Evolutionary conservation across 345 rosid genomes (phyloP).

Genomic region (Clausena lansium): DNA sequence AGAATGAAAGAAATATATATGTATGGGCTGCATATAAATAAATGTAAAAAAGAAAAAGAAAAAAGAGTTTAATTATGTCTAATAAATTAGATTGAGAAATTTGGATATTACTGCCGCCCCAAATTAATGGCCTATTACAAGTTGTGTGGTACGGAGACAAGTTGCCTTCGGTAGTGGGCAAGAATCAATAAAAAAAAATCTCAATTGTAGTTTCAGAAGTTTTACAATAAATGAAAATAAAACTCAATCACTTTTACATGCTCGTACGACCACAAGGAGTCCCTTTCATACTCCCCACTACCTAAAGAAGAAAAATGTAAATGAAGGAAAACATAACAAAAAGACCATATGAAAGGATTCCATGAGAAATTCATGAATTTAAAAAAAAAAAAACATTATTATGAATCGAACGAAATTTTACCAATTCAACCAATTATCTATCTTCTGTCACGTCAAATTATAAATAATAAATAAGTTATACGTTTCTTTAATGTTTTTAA

Average conservation of each 20-base stretch:
- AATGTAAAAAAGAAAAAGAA: too few species aligned
- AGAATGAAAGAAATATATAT: too few species aligned
- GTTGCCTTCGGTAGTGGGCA: not conserved
- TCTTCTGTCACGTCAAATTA: too few species aligned
- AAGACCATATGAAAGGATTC: too few species aligned
- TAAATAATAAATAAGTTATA: too few species aligned
- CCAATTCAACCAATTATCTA: too few species aligned
- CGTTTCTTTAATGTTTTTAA: too few species aligned
- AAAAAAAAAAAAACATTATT: too few species aligned
- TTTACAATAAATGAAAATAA: not conserved
- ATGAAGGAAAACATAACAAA: not conserved
- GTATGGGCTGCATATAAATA: not conserved
- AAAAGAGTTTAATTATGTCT: not conserved
- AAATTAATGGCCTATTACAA: not conserved
- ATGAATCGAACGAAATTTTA: too few species aligned
- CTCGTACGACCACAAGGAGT: not conserved
- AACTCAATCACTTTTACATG: not conserved
- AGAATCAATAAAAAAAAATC: not conserved
- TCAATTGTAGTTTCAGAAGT: not conserved
- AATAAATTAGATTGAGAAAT: not conserved
- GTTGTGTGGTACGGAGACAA: slow-evolving; percentile 8
- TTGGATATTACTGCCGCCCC: not conserved
- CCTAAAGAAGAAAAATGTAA: not conserved
- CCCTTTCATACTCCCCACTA: not conserved
- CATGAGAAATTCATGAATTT: too few species aligned